Percentiles rank a stretch among this genome's conserved stretches.
These are phyloP conservation scores for Candida mesenterica DNA, from an alignment of 1,139 yeast species.

Conservation along the genomic window DNA sequence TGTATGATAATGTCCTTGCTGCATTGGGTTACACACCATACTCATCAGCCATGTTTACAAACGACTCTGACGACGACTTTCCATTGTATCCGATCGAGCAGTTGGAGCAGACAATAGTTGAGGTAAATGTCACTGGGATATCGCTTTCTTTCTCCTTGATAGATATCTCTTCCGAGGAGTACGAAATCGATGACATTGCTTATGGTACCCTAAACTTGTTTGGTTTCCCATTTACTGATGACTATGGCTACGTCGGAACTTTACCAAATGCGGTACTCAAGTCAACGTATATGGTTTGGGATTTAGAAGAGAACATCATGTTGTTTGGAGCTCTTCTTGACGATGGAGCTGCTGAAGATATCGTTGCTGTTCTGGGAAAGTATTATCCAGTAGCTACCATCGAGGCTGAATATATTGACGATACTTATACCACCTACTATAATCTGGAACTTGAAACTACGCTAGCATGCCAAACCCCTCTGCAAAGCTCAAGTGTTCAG, in stretches of 20 bases:
- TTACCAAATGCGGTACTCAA: slow-evolving; percentile 21
- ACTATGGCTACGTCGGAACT: slow-evolving; percentile 16
- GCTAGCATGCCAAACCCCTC: slow-evolving; percentile 4
- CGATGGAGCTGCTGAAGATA: not conserved
- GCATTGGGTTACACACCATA: slow-evolving; percentile 15
- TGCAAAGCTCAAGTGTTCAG: not conserved
- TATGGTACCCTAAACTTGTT: slow-evolving; percentile 16
- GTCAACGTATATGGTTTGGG: slow-evolving; percentile 21
- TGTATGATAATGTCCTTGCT: slow-evolving; percentile 17
- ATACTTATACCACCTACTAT: slow-evolving; percentile 18
- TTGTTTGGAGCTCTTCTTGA: slow-evolving; percentile 15
- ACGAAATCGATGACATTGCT: slow-evolving; percentile 11
- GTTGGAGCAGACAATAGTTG: slow-evolving; percentile 7
- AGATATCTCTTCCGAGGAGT: slow-evolving; percentile 17
- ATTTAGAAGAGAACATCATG: slow-evolving; percentile 18
- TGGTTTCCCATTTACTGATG: slow-evolving; percentile 13
- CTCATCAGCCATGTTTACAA: not conserved
- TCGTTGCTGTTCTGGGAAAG: slow-evolving; percentile 3
- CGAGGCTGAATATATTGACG: slow-evolving; percentile 14
- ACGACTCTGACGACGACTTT: slow-evolving; percentile 6
- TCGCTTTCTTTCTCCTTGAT: slow-evolving; percentile 16
- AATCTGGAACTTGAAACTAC: slow-evolving; percentile 15
- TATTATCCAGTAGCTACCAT: slow-evolving; percentile 18
- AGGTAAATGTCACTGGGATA: slow-evolving; percentile 21
- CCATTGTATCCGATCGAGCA: slow-evolving; percentile 6